Base-by-base conservation (phyloP, 495 filamentous ascomycete species). In the Neurospora sublineolata region DNA sequence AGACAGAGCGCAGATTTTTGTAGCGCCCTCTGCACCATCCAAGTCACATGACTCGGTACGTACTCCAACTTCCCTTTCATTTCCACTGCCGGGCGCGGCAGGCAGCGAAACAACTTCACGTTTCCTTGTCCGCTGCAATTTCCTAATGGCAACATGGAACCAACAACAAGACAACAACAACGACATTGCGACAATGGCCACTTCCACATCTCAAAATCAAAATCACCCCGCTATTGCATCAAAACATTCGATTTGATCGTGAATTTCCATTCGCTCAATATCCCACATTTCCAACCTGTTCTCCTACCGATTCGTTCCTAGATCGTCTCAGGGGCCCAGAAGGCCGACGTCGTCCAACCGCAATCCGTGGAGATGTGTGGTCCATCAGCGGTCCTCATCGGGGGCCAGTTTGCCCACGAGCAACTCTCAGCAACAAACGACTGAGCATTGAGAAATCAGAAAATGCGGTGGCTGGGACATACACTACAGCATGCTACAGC, bases 381-480 rank as follows among this genome's bases (percentile, higher is more conserved):
- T 30, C 46, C 23, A 58, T 58, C 46, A 30, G 46, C 11, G 46
- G 27, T 64, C 30, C 14, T 33, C 12, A 9, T 60, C 52, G 27
- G 52, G 46, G 52, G 3, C 27, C 52, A 64, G 27, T 64, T 33
- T 64, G 52, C 52, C 23, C 23, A 30, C 52, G 52, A 60, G 52
- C 52, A 18, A 64, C 30, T 60, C 52, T 30, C 52, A 60, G 52
- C 23, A 33, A 6, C 23, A 23, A 30, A 11, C 23, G 46, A 58
- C 12, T 60, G 27, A 60, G 52, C 52, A 60, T 60, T 27, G 52
- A 64, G 52, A 36, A 64, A 64, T 18, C 27, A 67, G 58, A 72
- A 80, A 79, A 78, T 75, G 73, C 72, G 77, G 77, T 78, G 79
- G 78, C 76, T 79, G 77, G 78, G 72, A 69, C n/a, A 27, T 44